Evolutionary conservation across 2,329 filamentous ascomycete species (phyloP).

Genomic region (Alternaria brassicae): DNA sequence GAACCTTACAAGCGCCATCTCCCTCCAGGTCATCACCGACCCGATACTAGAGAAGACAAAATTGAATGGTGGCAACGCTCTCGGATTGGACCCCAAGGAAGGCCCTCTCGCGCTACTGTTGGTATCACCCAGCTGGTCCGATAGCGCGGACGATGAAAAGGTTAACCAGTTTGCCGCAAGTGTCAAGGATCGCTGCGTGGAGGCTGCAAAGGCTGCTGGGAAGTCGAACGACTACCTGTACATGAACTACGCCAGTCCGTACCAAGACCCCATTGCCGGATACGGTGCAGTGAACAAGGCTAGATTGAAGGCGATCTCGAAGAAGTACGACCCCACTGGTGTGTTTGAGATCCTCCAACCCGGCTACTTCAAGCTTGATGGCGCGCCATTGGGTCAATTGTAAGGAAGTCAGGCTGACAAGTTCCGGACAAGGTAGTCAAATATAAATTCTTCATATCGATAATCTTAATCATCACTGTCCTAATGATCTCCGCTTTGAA

Average conservation of each 20-base stretch:
- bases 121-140: constrained; percentile 29
- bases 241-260: constrained; percentile 57
- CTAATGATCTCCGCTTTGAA: background rate
- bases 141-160: constrained; percentile 30
- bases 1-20: constrained; percentile 26
- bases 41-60: constrained; percentile 30
- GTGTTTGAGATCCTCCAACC: constrained; percentile 32
- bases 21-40: constrained; percentile 39
- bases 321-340: constrained; percentile 31
- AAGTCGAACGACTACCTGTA: constrained; percentile 44
- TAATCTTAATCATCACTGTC: background rate
- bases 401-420: background rate
- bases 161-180: constrained; percentile 27
- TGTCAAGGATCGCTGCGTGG: constrained; percentile 22
- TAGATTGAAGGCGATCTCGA: constrained; percentile 23
- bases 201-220: constrained; percentile 12
- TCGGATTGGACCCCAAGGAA: constrained; percentile 31
- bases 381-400: constrained; percentile 14
- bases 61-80: constrained; percentile 37
- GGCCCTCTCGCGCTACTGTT: constrained; percentile 32
- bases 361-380: constrained; percentile 35
- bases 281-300: constrained; percentile 52
- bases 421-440: background rate
- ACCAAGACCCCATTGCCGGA: constrained; percentile 52
- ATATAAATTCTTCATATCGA: background rate